These are phyloP conservation scores for Arthrocladium fulminans DNA, from an alignment of 2,329 filamentous ascomycete species.

Conservation along the genomic window DNA sequence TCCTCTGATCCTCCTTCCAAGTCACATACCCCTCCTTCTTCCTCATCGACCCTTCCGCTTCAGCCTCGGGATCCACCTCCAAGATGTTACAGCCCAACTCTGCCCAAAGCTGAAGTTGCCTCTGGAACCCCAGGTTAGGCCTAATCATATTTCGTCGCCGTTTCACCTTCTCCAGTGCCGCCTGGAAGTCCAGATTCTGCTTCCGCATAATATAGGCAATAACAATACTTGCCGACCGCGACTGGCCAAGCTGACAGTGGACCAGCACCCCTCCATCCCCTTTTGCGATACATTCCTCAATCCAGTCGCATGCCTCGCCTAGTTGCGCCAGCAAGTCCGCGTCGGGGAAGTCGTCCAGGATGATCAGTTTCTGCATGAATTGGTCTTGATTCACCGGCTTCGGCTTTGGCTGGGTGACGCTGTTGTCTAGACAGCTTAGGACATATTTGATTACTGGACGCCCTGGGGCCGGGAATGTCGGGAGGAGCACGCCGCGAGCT, in stretches of 20 bases:
- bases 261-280: constrained; percentile 18
- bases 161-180: constrained; percentile 15
- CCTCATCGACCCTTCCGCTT: constrained; percentile 4
- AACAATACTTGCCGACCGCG: constrained; percentile 15
- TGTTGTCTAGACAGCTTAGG: constrained; percentile 13
- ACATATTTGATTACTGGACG: constrained; percentile 17
- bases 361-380: constrained; percentile 17
- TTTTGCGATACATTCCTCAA: constrained; percentile 11
- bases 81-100: constrained; percentile 13
- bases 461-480: constrained; percentile 14
- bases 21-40: constrained; percentile 14
- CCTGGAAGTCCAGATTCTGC: constrained; percentile 14
- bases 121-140: constrained; percentile 15
- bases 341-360: constrained; percentile 11
- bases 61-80: not conserved
- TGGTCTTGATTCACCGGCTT: constrained; percentile 15
- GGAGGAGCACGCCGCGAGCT: constrained; percentile 16
- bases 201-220: constrained; percentile 18
- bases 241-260: constrained; percentile 17
- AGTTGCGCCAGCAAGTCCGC: constrained; percentile 13
- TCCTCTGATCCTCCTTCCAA: constrained; percentile 9
- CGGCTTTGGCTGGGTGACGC: constrained; percentile 13
- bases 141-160: constrained; percentile 12
- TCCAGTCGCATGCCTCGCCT: constrained; percentile 14
- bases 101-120: constrained; percentile 16